A percentile compares a stretch with the other conserved stretches of the same genome.
Evolutionary conservation across 805 yeast species (phyloP).

Genomic region (Yarrowia bubula): DNA sequence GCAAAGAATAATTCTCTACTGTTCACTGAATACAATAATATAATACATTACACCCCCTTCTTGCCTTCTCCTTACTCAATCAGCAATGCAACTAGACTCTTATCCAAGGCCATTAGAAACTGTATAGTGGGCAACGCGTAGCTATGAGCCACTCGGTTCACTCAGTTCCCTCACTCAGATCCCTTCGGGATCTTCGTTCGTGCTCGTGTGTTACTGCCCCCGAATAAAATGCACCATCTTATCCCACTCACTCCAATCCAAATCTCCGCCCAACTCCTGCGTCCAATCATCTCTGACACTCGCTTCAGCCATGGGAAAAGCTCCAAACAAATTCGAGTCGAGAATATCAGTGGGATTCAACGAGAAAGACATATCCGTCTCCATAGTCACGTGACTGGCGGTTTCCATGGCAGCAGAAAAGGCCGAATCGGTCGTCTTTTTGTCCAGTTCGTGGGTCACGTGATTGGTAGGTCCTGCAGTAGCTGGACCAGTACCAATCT

Average conservation of each 20-base stretch:
- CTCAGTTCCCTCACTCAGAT: too few species aligned
- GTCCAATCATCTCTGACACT: neutral
- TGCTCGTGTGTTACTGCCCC: neutral
- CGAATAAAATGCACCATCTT: constrained; percentile 20
- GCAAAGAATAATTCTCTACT: too few species aligned
- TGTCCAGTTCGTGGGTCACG: neutral
- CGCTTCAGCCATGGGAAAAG: neutral
- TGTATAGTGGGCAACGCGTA: too few species aligned
- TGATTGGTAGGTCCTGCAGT: neutral
- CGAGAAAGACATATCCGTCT: neutral
- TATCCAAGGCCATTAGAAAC: too few species aligned
- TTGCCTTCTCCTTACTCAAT: too few species aligned
- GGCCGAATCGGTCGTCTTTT: neutral
- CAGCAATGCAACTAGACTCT: too few species aligned
- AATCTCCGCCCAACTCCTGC: constrained; percentile 8
- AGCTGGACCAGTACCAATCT: neutral
- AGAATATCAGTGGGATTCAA: constrained; percentile 14
- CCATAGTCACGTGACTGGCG: neutral
- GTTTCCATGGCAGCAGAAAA: neutral
- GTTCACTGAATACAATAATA: too few species aligned
- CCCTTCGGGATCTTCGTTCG: too few species aligned
- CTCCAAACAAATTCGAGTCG: constrained; percentile 2
- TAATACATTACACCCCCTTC: too few species aligned
- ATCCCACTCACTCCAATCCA: constrained; percentile 27
- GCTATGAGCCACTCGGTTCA: too few species aligned